Evolutionary conservation across 2,329 filamentous ascomycete genomes (phyloP).

Genomic region (Botrytis deweyae): DNA sequence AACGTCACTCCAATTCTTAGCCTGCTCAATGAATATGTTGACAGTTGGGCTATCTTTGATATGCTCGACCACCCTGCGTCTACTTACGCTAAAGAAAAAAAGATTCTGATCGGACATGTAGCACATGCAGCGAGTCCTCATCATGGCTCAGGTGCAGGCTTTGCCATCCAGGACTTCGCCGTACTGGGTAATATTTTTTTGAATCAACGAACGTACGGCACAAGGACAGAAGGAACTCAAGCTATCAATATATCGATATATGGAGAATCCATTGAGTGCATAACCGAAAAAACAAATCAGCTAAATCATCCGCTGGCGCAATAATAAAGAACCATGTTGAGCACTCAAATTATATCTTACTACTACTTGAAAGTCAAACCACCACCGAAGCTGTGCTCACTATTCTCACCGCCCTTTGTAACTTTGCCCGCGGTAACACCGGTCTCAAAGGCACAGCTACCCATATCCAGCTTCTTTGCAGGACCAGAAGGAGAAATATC

Average conservation of each 20-base stretch:
- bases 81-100: constrained; percentile 39
- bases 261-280: background rate
- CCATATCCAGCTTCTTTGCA: constrained; percentile 65
- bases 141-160: constrained; percentile 56
- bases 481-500: constrained; percentile 70
- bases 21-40: constrained; percentile 40
- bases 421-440: constrained; percentile 48
- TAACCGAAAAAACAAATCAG: background rate
- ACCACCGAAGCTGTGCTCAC: constrained; percentile 51
- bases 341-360: background rate
- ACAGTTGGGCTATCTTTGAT: constrained; percentile 49
- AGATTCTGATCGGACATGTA: constrained; percentile 58
- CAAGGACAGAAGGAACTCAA: background rate
- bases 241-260: background rate
- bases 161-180: constrained; percentile 55
- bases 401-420: constrained; percentile 47
- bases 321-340: background rate
- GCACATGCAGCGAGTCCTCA: constrained; percentile 61
- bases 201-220: background rate
- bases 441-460: constrained; percentile 64
- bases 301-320: background rate
- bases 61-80: constrained; percentile 40
- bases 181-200: constrained; percentile 27
- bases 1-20: constrained; percentile 16
- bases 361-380: constrained; percentile 49